phyloP scores from a whole-genome alignment of 148 eudicot species.

The Silene conica region DNA sequence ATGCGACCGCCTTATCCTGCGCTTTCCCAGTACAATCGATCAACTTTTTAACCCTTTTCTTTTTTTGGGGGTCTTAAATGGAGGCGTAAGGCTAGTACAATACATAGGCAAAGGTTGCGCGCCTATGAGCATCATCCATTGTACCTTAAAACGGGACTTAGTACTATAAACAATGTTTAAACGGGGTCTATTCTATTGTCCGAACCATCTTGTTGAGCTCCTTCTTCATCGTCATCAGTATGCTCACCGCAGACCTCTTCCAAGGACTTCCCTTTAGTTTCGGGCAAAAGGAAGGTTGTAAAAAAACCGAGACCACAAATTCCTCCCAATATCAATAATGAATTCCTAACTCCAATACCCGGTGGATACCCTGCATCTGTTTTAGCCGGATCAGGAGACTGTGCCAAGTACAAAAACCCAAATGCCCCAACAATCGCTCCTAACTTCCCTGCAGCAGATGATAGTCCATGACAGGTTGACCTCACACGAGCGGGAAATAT shows the following conservation, averaged over 20 bases:
- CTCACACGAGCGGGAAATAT: conserved; percentile 79
- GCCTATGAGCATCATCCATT: background rate
- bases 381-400: conserved; percentile 31
- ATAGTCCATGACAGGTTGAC: conserved; percentile 89
- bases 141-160: too few relatives aligned
- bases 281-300: conserved; percentile 71
- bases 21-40: background rate
- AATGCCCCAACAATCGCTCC: conserved; percentile 84
- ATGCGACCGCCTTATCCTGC: background rate
- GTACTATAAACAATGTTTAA: conserved; percentile 11
- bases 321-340: conserved; percentile 54
- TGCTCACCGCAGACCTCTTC: conserved; percentile 75
- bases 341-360: conserved; percentile 60
- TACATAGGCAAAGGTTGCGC: background rate
- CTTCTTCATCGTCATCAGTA: conserved; percentile 30
- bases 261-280: conserved; percentile 72
- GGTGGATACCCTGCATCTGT: conserved; percentile 65
- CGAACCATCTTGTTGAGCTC: background rate
- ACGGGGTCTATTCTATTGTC: conserved; percentile 33
- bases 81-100: background rate
- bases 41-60: background rate
- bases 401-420: conserved; percentile 70
- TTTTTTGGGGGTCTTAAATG: background rate
- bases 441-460: conserved; percentile 78
- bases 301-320: conserved; percentile 49